Percentiles rank a stretch among this genome's conserved stretches.
Conservation (phyloP, 176 grass and related monocot genomes). For the Bromus sterilis region DNA sequence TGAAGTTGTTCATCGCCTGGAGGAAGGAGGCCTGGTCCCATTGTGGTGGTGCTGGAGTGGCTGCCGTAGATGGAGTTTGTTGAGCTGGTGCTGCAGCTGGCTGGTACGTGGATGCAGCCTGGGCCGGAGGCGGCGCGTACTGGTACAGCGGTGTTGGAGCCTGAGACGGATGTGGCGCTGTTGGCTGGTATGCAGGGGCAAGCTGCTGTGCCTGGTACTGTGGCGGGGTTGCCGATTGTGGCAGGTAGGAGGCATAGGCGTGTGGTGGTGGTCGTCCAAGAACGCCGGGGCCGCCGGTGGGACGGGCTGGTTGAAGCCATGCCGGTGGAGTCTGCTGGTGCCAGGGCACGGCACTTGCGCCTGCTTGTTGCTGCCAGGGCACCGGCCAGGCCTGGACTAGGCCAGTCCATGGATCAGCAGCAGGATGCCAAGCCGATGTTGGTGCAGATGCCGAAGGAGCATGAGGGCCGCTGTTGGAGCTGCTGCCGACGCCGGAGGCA, state of each 20-base stretch:
- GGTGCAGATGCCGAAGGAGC: background rate
- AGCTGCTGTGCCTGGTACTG: no score
- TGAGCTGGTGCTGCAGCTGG: no score
- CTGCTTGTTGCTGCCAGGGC: background rate
- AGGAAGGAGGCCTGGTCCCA: background rate
- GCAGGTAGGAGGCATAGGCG: background rate
- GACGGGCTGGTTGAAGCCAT: background rate
- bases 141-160: background rate
- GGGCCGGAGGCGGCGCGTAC: background rate
- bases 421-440: background rate
- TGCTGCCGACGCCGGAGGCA: background rate
- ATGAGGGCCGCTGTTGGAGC: background rate
- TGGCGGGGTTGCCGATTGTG: no score
- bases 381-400: background rate
- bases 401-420: background rate
- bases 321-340: background rate
- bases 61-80: no score
- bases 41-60: background rate
- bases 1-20: background rate
- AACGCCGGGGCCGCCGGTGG: background rate
- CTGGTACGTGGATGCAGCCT: no score
- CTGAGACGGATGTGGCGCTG: background rate
- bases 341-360: background rate
- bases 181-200: background rate
- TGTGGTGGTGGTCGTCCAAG: background rate